Conservation (phyloP, 2,329 filamentous ascomycete genomes). For the Fusarium transvaalense region DNA sequence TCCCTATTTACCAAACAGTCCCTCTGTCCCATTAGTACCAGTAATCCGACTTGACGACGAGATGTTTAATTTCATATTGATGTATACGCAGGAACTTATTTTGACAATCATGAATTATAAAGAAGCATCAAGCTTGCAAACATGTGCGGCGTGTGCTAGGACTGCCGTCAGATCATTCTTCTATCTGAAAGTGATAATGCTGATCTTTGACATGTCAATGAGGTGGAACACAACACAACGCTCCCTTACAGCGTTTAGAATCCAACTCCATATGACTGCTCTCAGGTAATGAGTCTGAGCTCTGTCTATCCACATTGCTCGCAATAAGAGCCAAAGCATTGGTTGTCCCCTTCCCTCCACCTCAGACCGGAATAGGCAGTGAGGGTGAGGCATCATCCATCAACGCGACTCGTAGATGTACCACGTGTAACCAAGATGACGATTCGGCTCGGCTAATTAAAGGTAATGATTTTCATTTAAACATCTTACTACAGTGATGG, state of each 20-base stretch:
- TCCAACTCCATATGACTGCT: neutral
- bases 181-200: neutral
- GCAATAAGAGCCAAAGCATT: neutral
- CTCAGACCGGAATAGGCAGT: slow-evolving; percentile 21
- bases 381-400: slow-evolving; percentile 1
- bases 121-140: no score
- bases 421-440: slow-evolving; percentile 6
- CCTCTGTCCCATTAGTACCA: no score
- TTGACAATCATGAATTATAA: no score
- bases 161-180: neutral
- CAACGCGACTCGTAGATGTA: slow-evolving; percentile 1
- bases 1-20: neutral
- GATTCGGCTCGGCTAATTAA: slow-evolving; percentile 8
- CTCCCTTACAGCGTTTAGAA: neutral
- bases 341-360: slow-evolving; percentile 4
- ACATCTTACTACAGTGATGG: neutral
- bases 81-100: no score
- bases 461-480: neutral
- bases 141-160: neutral
- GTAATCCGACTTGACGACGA: no score
- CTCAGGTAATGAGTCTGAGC: no score
- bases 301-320: slow-evolving; percentile 5
- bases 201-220: neutral
- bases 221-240: neutral
- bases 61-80: neutral